Base-by-base conservation (phyloP, 1,284 basidiomycete genomes). In the Coniferiporia weirii region DNA sequence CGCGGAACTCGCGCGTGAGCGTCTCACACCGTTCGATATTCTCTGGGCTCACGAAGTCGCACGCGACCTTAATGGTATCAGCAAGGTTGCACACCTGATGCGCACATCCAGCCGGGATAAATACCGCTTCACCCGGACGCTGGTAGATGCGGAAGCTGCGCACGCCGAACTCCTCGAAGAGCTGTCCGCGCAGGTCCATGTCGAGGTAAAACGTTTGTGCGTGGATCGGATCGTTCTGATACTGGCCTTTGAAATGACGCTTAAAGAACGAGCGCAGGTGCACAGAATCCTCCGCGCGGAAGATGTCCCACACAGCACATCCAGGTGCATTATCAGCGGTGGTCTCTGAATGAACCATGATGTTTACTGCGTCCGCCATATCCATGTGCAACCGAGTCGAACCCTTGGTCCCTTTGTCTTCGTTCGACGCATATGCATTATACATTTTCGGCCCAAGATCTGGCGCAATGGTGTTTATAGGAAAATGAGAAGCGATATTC, bases 61-160 rank as follows among this genome's bases (percentile, higher is more conserved):
- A 81, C n/a, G 95, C 95, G 51, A 97, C 91, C 75, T 98, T 98
- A 76, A 98, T 88, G 70, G 92, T 96, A 71, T 97, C 93, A 10
- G 92, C 80, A 36, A 95, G 74, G 68, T 95, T 95, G 68, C 85
- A 84, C 6, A 92, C 90, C 83, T 91, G 61, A 73, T 97, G 93
- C 0, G 95, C 94, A 71, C 93, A 97, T 36, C 95, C 95, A 1
- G 95, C 95, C 2, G 95, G 95, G 65, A 98, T 94, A 71, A 98
- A 95, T 10, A 98, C 87, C 0, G 93, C 95, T 67, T 98, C 89
- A n/a, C 94, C 93, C 1, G 90, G 89, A 64, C 82, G 81, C 72
- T 98, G 95, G 72, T 93, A 94, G 34, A 97, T 80, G 55, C 94
- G 76, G 75, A 87, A 90, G 64, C 89, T 89, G 70, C 75, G 81